These are phyloP conservation scores for Epicoccum nigrum DNA, from an alignment of 2,329 filamentous ascomycete genomes.

Conservation along the genomic window DNA sequence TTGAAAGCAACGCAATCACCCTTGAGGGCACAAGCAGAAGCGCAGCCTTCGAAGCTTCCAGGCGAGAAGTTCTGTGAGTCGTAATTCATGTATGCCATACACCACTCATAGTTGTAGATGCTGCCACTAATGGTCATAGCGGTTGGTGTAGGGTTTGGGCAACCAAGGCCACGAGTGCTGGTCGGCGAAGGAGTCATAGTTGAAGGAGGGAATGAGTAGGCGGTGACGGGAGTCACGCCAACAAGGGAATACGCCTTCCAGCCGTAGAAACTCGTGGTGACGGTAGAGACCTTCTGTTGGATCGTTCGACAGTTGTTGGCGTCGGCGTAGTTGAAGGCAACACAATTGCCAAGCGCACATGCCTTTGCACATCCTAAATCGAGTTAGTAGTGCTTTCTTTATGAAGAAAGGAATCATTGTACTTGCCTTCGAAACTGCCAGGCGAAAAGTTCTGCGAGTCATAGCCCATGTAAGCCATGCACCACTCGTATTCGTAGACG, in stretches of 20 bases:
- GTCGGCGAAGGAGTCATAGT: neutral
- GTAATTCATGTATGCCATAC: neutral
- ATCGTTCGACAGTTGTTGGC: neutral
- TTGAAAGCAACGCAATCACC: neutral
- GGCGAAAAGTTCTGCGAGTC: neutral
- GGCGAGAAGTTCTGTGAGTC: neutral
- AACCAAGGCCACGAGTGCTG: neutral
- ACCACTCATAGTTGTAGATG: neutral
- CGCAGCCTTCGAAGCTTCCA: neutral
- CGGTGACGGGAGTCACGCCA: neutral
- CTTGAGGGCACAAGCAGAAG: neutral
- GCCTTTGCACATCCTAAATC: neutral
- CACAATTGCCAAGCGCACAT: neutral
- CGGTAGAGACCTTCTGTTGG: neutral
- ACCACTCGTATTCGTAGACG: neutral
- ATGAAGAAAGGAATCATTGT: too few relatives aligned
- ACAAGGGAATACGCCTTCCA: neutral
- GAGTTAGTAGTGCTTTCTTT: neutral
- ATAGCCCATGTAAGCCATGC: neutral
- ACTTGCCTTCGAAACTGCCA: neutral
- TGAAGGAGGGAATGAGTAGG: neutral
- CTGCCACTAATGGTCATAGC: neutral
- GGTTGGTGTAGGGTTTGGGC: neutral
- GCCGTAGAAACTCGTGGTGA: neutral
- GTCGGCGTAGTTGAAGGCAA: neutral